Base-by-base conservation (phyloP, 148 eudicot genomes). In the Amaranthus cruentus region DNA sequence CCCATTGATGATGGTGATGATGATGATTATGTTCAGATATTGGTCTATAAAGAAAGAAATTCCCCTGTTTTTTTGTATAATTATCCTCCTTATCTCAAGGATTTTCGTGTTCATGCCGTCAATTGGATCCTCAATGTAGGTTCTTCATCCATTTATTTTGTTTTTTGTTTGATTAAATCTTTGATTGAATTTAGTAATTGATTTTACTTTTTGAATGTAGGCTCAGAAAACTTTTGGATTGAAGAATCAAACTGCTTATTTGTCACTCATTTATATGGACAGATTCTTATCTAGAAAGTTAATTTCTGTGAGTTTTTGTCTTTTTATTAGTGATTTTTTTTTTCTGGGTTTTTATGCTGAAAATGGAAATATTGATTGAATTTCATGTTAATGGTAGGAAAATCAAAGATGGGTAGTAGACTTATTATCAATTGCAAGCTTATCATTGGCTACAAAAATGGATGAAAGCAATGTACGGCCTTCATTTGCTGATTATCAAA, bases 51-150 rank as follows among this genome's bases (percentile, higher is more conserved):
- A 57, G 92, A 86, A 70, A 70, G 55, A 72, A 58, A 46, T 28
- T 63, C 75, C 55, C 58, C 42, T 14, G 18, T 42, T 5, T 51
- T 57, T 46, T 55, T 43, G 2, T 15, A 11, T 60, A 14, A 9
- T 50, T 55, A 65, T 47, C 71, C 77, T 47, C 66, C 55, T 67
- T 82, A 81, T 85, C 57, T 82, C 38, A 77, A 61, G 65, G 66
- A 82, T 66, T 83, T 84, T 15, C 89, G 91, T 5, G 69, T 68
- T 53, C 75, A 78, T 49, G 75, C 84, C 14, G 73, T 83, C 70
- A 73, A 75, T 53, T 88, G 88, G 86, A 73, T 82, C 66, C 75
- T 88, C 57, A 63, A 69, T 74, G 89, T 84, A 50, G 44, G 86
- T 80, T 5, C 4, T 66, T 53, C 3, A 18, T 13, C 18, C 21